Evolutionary conservation across 2,329 filamentous ascomycete genomes (phyloP), one percentile per base, ranked within the genome.

Genomic region (Alternaria incomplexa): DNA sequence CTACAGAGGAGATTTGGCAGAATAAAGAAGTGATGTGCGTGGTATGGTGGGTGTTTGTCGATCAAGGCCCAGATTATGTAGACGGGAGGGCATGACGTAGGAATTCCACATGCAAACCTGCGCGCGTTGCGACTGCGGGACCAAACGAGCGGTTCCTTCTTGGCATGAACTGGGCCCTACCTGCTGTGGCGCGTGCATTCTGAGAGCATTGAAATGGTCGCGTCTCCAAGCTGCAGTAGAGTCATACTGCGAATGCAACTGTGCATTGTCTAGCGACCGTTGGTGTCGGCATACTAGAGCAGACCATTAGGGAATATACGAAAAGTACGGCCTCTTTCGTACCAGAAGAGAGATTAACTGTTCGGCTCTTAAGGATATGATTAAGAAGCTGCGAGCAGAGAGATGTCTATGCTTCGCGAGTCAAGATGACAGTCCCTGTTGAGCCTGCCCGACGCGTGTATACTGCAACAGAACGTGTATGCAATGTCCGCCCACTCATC

Each of bases 31-130:
- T 43, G 47, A 57, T 61, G 59, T 17, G 58, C 48, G 26, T 51
- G 23, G 32, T 57, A 13, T 44, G 32, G 43, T 48, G 47, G 40
- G 36, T 26, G 43, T 50, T 45, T 47, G 57, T 55, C 45, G 61
- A 61, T 61, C 62, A 26, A 50, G 45, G 51, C 43, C 26, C 50
- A 63, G 64, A 61, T 70, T 70, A 58, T 62, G 65, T 58, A 65
- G 52, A 58, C 36, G 54, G 44, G 30, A 59, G 54, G 56, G 57
- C 61, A 68, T 70, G 67, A 70, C 67, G 67, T 70, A 68, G 61
- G 32, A 64, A 48, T 43, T 25, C 36, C 59, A 61, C 62, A 60
- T 60, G 61, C 60, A 62, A 59, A 63, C 57, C 45, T 48, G 58
- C 56, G 58, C 61, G 59, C 51, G 51, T 40, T 63, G 62, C 56